phyloP scores from a whole-genome alignment of 2,329 filamentous ascomycete genomes.

The Thelonectria olida region DNA sequence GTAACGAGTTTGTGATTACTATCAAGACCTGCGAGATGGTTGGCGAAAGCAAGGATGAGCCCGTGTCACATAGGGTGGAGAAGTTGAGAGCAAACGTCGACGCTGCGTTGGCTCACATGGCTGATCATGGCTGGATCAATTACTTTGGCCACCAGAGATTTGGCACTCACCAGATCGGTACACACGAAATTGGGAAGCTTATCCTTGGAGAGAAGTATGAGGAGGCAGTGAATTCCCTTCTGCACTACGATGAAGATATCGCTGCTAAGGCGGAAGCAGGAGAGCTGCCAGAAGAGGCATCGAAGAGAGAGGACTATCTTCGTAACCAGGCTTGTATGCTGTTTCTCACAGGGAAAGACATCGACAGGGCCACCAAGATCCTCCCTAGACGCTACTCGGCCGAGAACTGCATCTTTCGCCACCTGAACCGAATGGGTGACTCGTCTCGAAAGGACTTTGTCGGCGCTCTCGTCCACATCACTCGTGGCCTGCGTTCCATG shows the following conservation, averaged over 20 bases:
- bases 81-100: slow-evolving; percentile 54
- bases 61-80: slow-evolving; percentile 42
- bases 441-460: slow-evolving; percentile 73
- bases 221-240: slow-evolving; percentile 79
- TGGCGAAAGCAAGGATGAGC: slow-evolving; percentile 43
- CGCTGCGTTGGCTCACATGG: slow-evolving; percentile 72
- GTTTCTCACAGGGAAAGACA: slow-evolving; percentile 71
- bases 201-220: slow-evolving; percentile 86
- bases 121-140: slow-evolving; percentile 87
- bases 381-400: slow-evolving; percentile 85
- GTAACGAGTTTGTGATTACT: slow-evolving; percentile 94
- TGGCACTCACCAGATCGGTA: slow-evolving; percentile 86
- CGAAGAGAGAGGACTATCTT: slow-evolving; percentile 78
- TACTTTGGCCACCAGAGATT: slow-evolving; percentile 99
- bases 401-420: slow-evolving; percentile 80
- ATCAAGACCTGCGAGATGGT: slow-evolving; percentile 82
- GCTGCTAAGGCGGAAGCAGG: slow-evolving; percentile 55
- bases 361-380: slow-evolving; percentile 68
- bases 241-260: slow-evolving; percentile 75
- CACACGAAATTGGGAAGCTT: slow-evolving; percentile 83
- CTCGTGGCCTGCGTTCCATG: slow-evolving; percentile 86
- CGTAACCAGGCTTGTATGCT: slow-evolving; percentile 82
- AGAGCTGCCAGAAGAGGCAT: slow-evolving; percentile 53
- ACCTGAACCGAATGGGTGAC: slow-evolving; percentile 66
- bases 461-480: slow-evolving; percentile 83